Evolutionary conservation across 768 basidiomycete genomes (phyloP).

Genomic region (Chalciporus pseudorubinellus): DNA sequence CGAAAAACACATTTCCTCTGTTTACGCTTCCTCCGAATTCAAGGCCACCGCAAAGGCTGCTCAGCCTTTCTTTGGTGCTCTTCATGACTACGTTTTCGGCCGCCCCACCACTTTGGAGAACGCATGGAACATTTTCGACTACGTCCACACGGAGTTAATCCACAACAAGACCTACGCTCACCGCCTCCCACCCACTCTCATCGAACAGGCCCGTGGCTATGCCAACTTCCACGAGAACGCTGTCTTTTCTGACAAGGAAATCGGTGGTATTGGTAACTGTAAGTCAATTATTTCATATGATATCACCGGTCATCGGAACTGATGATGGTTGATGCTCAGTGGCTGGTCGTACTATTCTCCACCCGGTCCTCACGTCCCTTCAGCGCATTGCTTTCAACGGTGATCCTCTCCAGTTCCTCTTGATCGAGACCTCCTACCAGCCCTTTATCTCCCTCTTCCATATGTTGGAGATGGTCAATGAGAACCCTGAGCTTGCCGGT

Average conservation of each 20-base stretch:
- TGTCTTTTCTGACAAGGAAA: conserved; percentile 62
- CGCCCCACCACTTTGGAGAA: conserved; percentile 66
- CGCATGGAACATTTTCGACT: conserved; percentile 79
- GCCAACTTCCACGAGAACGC: conserved; percentile 81
- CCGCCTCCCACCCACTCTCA: conserved; percentile 73
- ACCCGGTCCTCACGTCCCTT: conserved; percentile 67
- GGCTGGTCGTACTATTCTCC: conserved; percentile 76
- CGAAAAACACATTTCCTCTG: conserved; percentile 56
- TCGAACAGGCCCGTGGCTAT: conserved; percentile 70
- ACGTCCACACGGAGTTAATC: conserved; percentile 66
- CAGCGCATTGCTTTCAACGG: conserved; percentile 76
- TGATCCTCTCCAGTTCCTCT: conserved; percentile 75
- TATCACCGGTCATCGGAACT: background rate
- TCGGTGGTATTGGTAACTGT: conserved; percentile 78
- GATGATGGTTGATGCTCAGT: conserved; percentile 43
- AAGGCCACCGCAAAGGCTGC: conserved; percentile 57
- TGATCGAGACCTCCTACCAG: conserved; percentile 84
- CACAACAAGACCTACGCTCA: conserved; percentile 83
- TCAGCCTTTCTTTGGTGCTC: conserved; percentile 59
- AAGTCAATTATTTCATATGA: conserved; percentile 29
- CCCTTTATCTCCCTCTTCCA: conserved; percentile 88
- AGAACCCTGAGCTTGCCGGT: conserved; percentile 56
- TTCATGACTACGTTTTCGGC: conserved; percentile 72
- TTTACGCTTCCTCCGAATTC: conserved; percentile 66
- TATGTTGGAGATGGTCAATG: conserved; percentile 59